These are phyloP conservation scores for Aspergillus pseudotamarii DNA, from an alignment of 2,329 filamentous ascomycete genomes.

Conservation along the genomic window DNA sequence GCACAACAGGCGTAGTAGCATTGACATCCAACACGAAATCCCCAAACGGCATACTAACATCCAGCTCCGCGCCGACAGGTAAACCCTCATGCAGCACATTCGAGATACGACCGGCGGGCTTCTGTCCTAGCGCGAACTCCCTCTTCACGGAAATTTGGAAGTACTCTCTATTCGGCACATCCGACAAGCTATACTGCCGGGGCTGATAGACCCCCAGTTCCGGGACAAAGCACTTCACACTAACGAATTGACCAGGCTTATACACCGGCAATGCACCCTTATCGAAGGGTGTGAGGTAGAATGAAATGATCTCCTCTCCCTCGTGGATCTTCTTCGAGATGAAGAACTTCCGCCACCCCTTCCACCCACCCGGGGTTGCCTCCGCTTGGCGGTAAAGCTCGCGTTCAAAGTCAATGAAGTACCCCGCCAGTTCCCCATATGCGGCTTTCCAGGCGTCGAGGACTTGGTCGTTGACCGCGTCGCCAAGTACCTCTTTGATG, in stretches of 20 bases:
- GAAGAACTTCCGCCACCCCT: constrained; percentile 65
- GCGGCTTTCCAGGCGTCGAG: constrained; percentile 69
- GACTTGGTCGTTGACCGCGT: constrained; percentile 65
- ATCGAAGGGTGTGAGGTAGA: constrained; percentile 68
- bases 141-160: constrained; percentile 74
- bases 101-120: constrained; percentile 65
- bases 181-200: constrained; percentile 73
- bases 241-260: constrained; percentile 74
- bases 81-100: constrained; percentile 68
- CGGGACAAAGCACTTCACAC: constrained; percentile 61
- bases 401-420: constrained; percentile 67
- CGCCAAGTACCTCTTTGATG: constrained; percentile 67
- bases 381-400: constrained; percentile 55
- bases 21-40: constrained; percentile 58
- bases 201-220: constrained; percentile 63
- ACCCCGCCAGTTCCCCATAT: constrained; percentile 69
- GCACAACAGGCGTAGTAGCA: constrained; percentile 53
- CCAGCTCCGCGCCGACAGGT: constrained; percentile 62
- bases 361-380: constrained; percentile 52
- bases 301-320: constrained; percentile 67
- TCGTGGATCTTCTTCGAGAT: constrained; percentile 66
- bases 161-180: constrained; percentile 61
- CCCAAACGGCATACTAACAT: constrained; percentile 67
- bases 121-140: constrained; percentile 56
- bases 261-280: constrained; percentile 62